Percentiles rank a stretch among this genome's conserved stretches.
phyloP scores from a whole-genome alignment of 2,329 filamentous ascomycete genomes.

The Dothiorella sarmentorum region DNA sequence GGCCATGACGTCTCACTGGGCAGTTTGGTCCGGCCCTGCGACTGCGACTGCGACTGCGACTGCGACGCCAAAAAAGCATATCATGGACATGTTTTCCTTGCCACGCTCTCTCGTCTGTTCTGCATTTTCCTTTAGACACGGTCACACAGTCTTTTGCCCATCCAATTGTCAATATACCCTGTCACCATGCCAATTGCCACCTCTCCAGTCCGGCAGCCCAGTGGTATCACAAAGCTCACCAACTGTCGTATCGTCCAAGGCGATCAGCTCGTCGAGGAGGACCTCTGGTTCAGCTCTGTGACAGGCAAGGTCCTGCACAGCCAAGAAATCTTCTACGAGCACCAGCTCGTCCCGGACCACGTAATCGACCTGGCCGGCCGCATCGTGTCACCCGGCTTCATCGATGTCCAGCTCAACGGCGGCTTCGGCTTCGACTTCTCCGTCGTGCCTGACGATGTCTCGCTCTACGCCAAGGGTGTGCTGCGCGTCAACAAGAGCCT shows the following conservation, averaged over 20 bases:
- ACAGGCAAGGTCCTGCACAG: constrained; percentile 79
- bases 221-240: constrained; percentile 76
- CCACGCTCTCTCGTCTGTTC: background rate
- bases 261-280: constrained; percentile 65
- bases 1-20: constrained; percentile 9
- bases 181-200: constrained; percentile 37
- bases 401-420: constrained; percentile 89
- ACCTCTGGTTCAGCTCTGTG: constrained; percentile 82
- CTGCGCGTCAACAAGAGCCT: constrained; percentile 67
- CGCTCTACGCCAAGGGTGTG: constrained; percentile 69
- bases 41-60: constrained; percentile 2
- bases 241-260: constrained; percentile 77
- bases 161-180: background rate
- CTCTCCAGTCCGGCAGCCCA: constrained; percentile 20
- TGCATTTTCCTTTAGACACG: constrained; percentile 5
- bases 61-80: too few relatives aligned
- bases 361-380: constrained; percentile 77
- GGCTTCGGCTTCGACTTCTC: constrained; percentile 94
- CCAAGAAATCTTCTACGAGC: constrained; percentile 63
- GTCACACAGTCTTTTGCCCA: background rate
- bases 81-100: background rate
- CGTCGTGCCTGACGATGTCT: constrained; percentile 64
- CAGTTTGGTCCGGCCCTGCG: constrained; percentile 3
- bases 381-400: constrained; percentile 80
- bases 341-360: constrained; percentile 65